Conservation (phyloP, 2,329 filamentous ascomycete genomes). For the Aspergillus intermedius region DNA sequence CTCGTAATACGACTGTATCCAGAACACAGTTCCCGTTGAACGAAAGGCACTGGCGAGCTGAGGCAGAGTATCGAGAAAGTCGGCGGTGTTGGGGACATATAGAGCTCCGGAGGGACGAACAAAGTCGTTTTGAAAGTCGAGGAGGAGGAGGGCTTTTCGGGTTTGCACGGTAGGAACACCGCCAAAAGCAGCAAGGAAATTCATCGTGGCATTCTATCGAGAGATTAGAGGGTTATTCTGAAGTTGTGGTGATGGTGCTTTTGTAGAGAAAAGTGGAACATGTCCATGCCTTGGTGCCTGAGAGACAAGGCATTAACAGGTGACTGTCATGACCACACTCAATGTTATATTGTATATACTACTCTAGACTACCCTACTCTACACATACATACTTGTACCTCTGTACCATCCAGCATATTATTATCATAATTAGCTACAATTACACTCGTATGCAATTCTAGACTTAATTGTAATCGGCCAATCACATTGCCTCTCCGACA, state of each 20-base stretch:
- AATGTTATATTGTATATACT: too few species aligned
- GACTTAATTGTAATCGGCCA: background rate
- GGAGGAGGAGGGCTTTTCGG: slow-evolving; percentile 65
- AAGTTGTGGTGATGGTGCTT: too few species aligned
- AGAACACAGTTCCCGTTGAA: slow-evolving; percentile 66
- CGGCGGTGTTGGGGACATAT: slow-evolving; percentile 55
- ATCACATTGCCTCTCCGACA: slow-evolving; percentile 10
- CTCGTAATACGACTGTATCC: slow-evolving; percentile 72
- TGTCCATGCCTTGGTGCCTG: background rate
- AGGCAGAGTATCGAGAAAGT: slow-evolving; percentile 62
- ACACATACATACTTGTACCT: too few species aligned
- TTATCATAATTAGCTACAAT: too few species aligned
- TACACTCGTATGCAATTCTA: too few species aligned
- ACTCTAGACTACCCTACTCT: too few species aligned
- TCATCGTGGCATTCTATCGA: slow-evolving; percentile 18
- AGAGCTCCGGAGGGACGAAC: slow-evolving; percentile 62
- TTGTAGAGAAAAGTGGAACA: background rate
- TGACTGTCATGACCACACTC: too few species aligned
- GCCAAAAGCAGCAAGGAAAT: slow-evolving; percentile 22
- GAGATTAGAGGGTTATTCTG: background rate
- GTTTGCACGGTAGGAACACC: slow-evolving; percentile 48
- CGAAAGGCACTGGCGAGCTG: slow-evolving; percentile 68
- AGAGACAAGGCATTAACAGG: background rate
- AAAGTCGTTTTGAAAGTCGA: slow-evolving; percentile 92
- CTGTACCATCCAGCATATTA: too few species aligned